Evolutionary conservation across 192 early-diverging fungal genomes (phyloP).

Genomic region (Cetraspora pellucida): DNA sequence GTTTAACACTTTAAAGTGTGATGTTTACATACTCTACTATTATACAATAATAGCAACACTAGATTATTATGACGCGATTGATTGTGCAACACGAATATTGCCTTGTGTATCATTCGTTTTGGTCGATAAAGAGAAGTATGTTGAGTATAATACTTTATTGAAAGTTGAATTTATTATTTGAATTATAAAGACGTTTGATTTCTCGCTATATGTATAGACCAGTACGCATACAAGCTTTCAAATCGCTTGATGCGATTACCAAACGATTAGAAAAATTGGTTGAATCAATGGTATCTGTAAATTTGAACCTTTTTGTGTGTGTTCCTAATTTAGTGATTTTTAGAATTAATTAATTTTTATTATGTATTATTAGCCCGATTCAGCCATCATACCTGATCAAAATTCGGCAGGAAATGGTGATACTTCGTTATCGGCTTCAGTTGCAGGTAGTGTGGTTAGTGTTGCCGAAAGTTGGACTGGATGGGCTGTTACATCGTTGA

Average conservation of each 20-base stretch:
- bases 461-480: constrained; percentile 77
- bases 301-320: no score
- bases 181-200: background rate
- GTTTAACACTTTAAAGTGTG: no score
- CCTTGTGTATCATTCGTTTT: constrained; percentile 69
- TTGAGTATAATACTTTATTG: background rate
- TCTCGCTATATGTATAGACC: constrained; percentile 43
- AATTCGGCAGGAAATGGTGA: constrained; percentile 21
- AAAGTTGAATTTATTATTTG: background rate
- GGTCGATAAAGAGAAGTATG: constrained; percentile 80
- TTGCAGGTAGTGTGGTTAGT: constrained; percentile 37
- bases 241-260: constrained; percentile 68
- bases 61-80: constrained; percentile 69
- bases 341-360: no score
- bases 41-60: constrained; percentile 57
- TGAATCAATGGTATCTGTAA: constrained; percentile 57
- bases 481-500: constrained; percentile 86
- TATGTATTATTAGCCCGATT: constrained; percentile 50
- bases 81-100: constrained; percentile 73
- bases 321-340: no score
- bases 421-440: constrained; percentile 35
- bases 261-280: constrained; percentile 68
- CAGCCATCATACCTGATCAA: constrained; percentile 40
- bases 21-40: no score
- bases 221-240: constrained; percentile 84